Conservation (phyloP, 805 yeast species). For the Zygosaccharomyces rouxii region DNA sequence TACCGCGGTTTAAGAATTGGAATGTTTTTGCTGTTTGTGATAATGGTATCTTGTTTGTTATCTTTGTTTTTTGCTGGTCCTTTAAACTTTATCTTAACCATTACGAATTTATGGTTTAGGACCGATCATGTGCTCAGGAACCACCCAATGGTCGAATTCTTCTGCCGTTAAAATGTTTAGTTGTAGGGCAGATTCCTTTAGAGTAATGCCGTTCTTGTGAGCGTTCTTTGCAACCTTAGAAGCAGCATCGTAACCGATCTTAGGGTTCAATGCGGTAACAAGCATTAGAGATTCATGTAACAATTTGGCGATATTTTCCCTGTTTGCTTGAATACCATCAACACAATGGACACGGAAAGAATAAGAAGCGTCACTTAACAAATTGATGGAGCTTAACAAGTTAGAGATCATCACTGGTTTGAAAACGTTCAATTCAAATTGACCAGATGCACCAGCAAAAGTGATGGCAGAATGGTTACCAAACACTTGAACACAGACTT, state of each 20-base stretch:
- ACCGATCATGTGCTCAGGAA: constrained; percentile 97
- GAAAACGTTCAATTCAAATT: constrained; percentile 96
- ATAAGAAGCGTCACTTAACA: constrained; percentile 81
- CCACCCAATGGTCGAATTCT: constrained; percentile 95
- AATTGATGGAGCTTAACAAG: constrained; percentile 80
- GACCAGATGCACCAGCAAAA: constrained; percentile 97
- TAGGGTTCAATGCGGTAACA: constrained; percentile 97
- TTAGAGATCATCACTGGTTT: constrained; percentile 94
- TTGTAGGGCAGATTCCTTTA: constrained; percentile 92
- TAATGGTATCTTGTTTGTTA: background rate
- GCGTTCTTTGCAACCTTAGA: constrained; percentile 98
- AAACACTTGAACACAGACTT: constrained; percentile 96
- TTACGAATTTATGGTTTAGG: constrained; percentile 47
- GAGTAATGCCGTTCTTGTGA: constrained; percentile 93
- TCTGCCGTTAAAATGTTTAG: constrained; percentile 75
- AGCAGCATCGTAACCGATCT: constrained; percentile 96
- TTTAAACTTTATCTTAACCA: background rate
- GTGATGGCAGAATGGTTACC: constrained; percentile 96
- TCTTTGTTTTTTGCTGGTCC: background rate
- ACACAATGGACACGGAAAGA: constrained; percentile 95
- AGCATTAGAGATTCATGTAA: constrained; percentile 95
- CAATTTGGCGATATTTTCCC: constrained; percentile 77
- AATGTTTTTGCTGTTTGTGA: background rate
- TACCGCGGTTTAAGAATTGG: background rate
- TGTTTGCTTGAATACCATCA: constrained; percentile 88